phyloP scores from a whole-genome alignment of 106 monocot genomes.

The Dioscorea alata region DNA sequence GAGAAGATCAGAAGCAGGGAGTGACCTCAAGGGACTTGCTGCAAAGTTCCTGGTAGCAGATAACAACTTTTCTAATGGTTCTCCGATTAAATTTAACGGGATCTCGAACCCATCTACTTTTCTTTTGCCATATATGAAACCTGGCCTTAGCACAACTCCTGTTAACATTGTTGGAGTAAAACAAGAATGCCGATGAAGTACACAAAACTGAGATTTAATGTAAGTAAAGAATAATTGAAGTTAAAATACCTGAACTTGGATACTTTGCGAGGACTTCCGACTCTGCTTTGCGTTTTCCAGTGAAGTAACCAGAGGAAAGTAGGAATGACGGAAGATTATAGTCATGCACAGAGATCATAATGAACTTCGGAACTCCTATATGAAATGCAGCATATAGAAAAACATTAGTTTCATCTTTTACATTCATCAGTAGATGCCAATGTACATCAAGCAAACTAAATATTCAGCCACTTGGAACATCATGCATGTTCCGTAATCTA shows the following conservation, averaged over 20 bases:
- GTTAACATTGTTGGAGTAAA: not conserved
- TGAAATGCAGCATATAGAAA: not conserved
- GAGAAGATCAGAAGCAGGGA: constrained; percentile 53
- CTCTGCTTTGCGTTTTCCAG: constrained; percentile 85
- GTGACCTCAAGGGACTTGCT: constrained; percentile 42
- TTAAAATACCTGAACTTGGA: constrained; percentile 53
- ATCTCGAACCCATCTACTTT: constrained; percentile 70
- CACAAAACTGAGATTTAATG: not conserved
- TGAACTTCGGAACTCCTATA: constrained; percentile 81
- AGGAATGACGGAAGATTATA: constrained; percentile 78
- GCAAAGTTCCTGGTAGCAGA: constrained; percentile 54
- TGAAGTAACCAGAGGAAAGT: constrained; percentile 71
- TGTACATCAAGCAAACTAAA: too few species aligned
- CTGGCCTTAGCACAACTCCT: constrained; percentile 81
- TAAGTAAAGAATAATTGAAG: not conserved
- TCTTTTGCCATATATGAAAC: constrained; percentile 77
- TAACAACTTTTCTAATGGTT: constrained; percentile 65
- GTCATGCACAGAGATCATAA: constrained; percentile 83
- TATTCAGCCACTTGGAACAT: too few species aligned
- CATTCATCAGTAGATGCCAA: too few species aligned
- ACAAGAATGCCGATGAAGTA: not conserved
- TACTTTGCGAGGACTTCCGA: constrained; percentile 82
- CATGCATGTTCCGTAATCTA: too few species aligned
- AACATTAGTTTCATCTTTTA: too few species aligned
- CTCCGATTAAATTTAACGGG: constrained; percentile 65